A percentile compares a stretch with the other conserved stretches of the same genome.
Evolutionary conservation across 495 filamentous ascomycete genomes (phyloP).

Genomic region (Neurospora sp.): DNA sequence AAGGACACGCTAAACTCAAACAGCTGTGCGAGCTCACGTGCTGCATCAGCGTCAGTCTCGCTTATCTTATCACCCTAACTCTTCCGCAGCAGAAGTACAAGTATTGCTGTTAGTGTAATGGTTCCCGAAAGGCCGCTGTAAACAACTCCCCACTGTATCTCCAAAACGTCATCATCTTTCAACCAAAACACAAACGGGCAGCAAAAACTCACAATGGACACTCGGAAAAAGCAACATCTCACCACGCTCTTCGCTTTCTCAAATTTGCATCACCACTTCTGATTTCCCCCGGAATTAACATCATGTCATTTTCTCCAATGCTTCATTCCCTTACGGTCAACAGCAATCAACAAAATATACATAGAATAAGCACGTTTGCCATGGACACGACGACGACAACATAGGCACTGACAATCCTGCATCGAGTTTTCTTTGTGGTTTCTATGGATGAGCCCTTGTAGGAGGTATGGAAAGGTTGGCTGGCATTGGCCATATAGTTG

Average conservation of each 20-base stretch:
- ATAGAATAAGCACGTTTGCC: too few relatives aligned
- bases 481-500: too few relatives aligned
- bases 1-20: not conserved
- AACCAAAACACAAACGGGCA: not conserved
- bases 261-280: not conserved
- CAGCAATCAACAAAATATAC: too few relatives aligned
- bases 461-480: too few relatives aligned
- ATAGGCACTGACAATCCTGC: too few relatives aligned
- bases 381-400: too few relatives aligned
- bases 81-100: not conserved
- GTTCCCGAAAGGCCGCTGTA: not conserved
- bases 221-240: not conserved
- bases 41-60: not conserved
- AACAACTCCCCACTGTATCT: not conserved
- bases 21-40: not conserved
- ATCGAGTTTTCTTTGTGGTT: too few relatives aligned
- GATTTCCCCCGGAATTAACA: rapidly evolving
- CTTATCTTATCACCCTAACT: not conserved
- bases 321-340: too few relatives aligned
- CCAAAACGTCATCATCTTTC: not conserved
- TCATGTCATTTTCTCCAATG: too few relatives aligned
- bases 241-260: not conserved
- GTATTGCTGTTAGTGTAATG: not conserved
- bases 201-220: not conserved
- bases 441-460: too few relatives aligned